phyloP scores from a whole-genome alignment of 75 land plant genomes.

The Chamaecyparis obtusa region DNA sequence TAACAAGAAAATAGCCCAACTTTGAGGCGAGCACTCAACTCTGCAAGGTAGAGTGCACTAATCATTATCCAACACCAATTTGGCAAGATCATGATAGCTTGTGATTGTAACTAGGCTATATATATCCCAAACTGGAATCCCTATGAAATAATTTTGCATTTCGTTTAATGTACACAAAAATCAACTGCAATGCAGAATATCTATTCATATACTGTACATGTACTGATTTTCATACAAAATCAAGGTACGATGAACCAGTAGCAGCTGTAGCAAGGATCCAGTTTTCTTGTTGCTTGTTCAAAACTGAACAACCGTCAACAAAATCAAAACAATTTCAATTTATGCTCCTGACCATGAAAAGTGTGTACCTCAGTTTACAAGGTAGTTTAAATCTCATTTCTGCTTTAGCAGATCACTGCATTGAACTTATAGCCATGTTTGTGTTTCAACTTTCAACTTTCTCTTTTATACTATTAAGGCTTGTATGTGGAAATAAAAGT shows the following conservation, averaged over 20 bases:
- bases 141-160: neutral
- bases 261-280: neutral
- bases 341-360: neutral
- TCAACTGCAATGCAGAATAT: slow-evolving; percentile 5
- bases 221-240: neutral
- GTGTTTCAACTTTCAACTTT: too few relatives aligned
- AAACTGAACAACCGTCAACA: neutral
- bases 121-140: neutral
- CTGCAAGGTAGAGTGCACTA: neutral
- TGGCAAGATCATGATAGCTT: neutral
- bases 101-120: neutral
- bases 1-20: neutral
- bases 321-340: neutral
- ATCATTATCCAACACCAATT: neutral
- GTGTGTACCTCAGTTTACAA: neutral
- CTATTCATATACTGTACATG: neutral
- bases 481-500: too few relatives aligned
- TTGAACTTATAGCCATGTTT: too few relatives aligned
- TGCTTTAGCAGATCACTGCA: slow-evolving; percentile 3
- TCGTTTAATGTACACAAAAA: neutral
- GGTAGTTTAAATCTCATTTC: slow-evolving; percentile 1
- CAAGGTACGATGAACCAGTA: neutral
- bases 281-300: neutral
- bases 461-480: too few relatives aligned
- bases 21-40: neutral